Conservation (phyloP, 2,329 filamentous ascomycete species). For the Pyricularia pennisetigena region DNA sequence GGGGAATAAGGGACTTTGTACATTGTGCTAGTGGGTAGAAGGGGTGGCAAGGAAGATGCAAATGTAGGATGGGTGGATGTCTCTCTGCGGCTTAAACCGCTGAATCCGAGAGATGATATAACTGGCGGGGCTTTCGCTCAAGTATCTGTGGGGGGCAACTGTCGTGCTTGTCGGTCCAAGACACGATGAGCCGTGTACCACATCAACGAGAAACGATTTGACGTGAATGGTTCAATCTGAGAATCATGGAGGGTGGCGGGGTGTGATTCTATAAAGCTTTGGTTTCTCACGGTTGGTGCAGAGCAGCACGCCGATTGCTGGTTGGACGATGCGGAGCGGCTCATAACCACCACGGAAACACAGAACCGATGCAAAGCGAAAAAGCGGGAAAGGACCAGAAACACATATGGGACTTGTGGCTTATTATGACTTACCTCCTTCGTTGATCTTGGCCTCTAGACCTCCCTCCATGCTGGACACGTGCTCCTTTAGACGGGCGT, state of each 20-base stretch:
- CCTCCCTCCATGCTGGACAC: constrained; percentile 78
- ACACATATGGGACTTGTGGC: constrained; percentile 14
- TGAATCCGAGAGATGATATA: neutral
- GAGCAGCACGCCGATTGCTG: neutral
- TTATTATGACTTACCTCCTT: constrained; percentile 65
- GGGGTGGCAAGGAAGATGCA: neutral
- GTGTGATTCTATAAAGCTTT: neutral
- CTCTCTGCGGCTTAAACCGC: neutral
- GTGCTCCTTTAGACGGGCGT: constrained; percentile 88
- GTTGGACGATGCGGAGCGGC: neutral
- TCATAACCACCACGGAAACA: neutral
- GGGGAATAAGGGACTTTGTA: neutral
- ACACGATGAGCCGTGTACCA: neutral
- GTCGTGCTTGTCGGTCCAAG: neutral
- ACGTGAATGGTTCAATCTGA: neutral
- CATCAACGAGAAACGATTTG: neutral
- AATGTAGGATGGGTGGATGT: neutral
- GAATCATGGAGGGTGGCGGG: neutral
- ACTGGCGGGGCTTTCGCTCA: neutral
- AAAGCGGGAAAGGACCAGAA: constrained; percentile 12
- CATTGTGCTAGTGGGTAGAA: no score
- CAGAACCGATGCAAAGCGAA: constrained; percentile 3
- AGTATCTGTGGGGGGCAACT: neutral
- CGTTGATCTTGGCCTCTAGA: constrained; percentile 80
- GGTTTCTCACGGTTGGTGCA: neutral